Conservation (phyloP, 352 stramenopile species). For the Paralagenidium karlingii region DNA sequence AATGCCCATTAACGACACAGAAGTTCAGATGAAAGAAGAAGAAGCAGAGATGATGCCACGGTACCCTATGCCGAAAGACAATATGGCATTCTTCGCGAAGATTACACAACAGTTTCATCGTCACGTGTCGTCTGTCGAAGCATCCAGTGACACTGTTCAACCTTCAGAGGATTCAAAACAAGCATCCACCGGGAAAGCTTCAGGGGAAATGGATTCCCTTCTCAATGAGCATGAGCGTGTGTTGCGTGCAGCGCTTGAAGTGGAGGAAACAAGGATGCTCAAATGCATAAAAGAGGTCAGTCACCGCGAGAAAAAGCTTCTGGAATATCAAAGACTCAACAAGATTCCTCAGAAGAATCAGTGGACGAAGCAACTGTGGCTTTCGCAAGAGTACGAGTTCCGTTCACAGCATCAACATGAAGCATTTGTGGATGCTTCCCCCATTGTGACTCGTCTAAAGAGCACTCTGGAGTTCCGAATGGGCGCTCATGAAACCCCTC, state of each 20-base stretch:
- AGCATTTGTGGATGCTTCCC: constrained; percentile 13
- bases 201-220: too few relatives aligned
- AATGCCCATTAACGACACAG: constrained; percentile 46
- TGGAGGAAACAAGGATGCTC: constrained; percentile 70
- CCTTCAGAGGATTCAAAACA: too few relatives aligned
- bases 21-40: constrained; percentile 64
- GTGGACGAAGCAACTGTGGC: constrained; percentile 50
- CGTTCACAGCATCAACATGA: constrained; percentile 45
- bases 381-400: constrained; percentile 54
- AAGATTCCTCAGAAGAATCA: constrained; percentile 3
- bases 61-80: constrained; percentile 51
- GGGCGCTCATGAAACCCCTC: constrained; percentile 47
- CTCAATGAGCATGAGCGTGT: constrained; percentile 40
- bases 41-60: constrained; percentile 47
- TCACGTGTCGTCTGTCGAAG: too few relatives aligned
- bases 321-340: constrained; percentile 10
- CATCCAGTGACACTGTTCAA: too few relatives aligned
- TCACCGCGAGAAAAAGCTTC: constrained; percentile 19
- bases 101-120: too few relatives aligned
- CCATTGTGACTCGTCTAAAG: constrained; percentile 16
- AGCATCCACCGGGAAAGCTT: too few relatives aligned
- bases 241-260: constrained; percentile 60
- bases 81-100: too few relatives aligned
- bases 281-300: constrained; percentile 37
- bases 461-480: constrained; percentile 28